A percentile compares a stretch with the other conserved stretches of the same genome.
Evolutionary conservation across 2,329 filamentous ascomycete species (phyloP).

Genomic region (Zopfia rhizophila): DNA sequence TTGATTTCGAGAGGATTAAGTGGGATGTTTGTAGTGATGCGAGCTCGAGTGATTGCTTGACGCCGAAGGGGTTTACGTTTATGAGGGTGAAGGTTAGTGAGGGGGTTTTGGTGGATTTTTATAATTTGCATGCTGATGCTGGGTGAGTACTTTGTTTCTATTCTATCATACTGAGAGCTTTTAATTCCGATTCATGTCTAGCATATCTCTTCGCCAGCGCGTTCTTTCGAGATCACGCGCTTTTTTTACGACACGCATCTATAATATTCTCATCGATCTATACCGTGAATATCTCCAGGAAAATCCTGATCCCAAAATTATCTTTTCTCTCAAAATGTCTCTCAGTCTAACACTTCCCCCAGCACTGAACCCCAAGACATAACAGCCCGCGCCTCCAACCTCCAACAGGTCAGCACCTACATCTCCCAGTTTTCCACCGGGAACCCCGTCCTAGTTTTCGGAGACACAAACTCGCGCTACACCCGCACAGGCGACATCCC

Average conservation of each 20-base stretch:
- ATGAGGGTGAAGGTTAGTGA: slow-evolving; percentile 67
- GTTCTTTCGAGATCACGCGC: too few relatives aligned
- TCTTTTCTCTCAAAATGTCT: background rate
- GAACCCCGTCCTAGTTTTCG: slow-evolving; percentile 71
- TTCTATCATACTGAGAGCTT: background rate
- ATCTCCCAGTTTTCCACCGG: slow-evolving; percentile 66
- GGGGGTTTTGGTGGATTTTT: slow-evolving; percentile 69
- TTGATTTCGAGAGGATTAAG: slow-evolving; percentile 66
- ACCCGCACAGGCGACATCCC: slow-evolving; percentile 66
- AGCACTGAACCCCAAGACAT: slow-evolving; percentile 63
- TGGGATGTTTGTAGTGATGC: slow-evolving; percentile 68
- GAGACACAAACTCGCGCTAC: slow-evolving; percentile 74
- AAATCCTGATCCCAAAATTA: background rate
- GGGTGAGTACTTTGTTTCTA: slow-evolving; percentile 51
- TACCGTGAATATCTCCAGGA: too few relatives aligned
- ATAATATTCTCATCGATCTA: too few relatives aligned
- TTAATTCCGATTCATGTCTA: too few relatives aligned
- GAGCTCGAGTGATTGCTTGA: slow-evolving; percentile 69
- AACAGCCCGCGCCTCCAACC: slow-evolving; percentile 66
- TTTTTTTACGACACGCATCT: background rate
- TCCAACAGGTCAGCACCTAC: slow-evolving; percentile 68
- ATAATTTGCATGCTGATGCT: slow-evolving; percentile 75
- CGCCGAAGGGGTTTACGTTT: slow-evolving; percentile 75
- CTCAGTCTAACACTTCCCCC: background rate
- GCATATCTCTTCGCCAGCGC: too few relatives aligned